Percentiles rank a stretch among this genome's conserved stretches.
These are phyloP conservation scores for Claviceps humidiphila DNA, from an alignment of 2,329 filamentous ascomycete species.

Conservation along the genomic window DNA sequence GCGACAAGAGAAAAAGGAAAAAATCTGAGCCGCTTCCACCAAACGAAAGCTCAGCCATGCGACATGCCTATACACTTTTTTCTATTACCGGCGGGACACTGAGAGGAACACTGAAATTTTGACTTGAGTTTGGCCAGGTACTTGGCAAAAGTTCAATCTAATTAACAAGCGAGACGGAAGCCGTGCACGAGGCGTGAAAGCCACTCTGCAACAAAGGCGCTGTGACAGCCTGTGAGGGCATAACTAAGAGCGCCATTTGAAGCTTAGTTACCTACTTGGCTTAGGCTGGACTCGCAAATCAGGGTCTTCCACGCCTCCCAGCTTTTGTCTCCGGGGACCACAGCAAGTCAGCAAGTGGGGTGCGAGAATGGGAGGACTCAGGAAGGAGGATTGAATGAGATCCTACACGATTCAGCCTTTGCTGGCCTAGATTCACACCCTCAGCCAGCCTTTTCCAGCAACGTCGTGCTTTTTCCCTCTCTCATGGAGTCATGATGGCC, in stretches of 20 bases:
- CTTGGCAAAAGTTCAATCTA: neutral
- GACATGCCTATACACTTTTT: neutral
- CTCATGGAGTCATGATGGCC: neutral
- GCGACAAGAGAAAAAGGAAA: neutral
- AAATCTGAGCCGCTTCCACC: neutral
- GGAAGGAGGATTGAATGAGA: constrained; percentile 1
- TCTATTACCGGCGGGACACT: neutral
- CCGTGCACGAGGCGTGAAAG: constrained; percentile 1
- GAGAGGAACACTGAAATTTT: constrained; percentile 1
- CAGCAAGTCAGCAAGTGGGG: constrained; percentile 3
- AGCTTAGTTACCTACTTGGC: neutral
- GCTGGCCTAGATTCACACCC: neutral
- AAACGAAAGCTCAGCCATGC: neutral
- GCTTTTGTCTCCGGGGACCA: neutral
- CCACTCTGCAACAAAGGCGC: constrained; percentile 1
- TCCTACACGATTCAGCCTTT: neutral
- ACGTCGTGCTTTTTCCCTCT: neutral
- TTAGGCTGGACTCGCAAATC: neutral
- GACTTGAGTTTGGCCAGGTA: neutral
- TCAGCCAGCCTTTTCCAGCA: neutral
- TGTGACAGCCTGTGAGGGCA: neutral
- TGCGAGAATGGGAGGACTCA: neutral
- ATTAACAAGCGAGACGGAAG: constrained; percentile 2
- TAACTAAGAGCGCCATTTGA: constrained; percentile 3
- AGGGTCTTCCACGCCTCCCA: constrained; percentile 2